phyloP scores from a whole-genome alignment of 805 yeast genomes.

The Saturnispora hagleri region DNA sequence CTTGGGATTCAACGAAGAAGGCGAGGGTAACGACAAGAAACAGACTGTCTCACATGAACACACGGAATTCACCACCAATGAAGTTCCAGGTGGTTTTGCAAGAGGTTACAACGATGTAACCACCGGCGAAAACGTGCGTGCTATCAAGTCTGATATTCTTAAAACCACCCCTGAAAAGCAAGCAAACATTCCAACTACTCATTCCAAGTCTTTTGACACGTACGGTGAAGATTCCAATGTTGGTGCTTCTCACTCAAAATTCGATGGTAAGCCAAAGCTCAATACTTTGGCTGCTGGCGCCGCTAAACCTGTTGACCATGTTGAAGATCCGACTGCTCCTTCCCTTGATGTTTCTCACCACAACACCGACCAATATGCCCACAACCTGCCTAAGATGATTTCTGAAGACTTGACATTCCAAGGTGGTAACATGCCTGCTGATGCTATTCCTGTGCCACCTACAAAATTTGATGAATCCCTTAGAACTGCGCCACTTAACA shows the following conservation, averaged over 20 bases:
- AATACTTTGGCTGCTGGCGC: not conserved
- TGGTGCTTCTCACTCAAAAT: not conserved
- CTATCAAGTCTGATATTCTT: not conserved
- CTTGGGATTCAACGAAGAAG: conserved; percentile 4
- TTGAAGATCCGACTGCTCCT: not conserved
- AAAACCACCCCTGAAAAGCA: not conserved
- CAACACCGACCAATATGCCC: not conserved
- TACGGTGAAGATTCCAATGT: not conserved
- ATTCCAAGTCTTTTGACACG: not conserved
- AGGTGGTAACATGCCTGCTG: not conserved
- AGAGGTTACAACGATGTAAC: not conserved
- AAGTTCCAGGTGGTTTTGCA: conserved; percentile 3
- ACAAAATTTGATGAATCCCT: not conserved
- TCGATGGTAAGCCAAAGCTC: not conserved
- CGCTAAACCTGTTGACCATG: not conserved
- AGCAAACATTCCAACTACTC: not conserved
- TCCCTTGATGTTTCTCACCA: not conserved
- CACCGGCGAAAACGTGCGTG: not conserved
- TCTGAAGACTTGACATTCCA: not conserved
- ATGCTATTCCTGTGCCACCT: not conserved
- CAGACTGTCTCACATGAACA: not conserved
- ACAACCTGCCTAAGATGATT: not conserved
- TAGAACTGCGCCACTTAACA: not conserved
- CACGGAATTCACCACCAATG: not conserved
- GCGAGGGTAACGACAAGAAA: not conserved